A percentile compares a stretch with the other conserved stretches of the same genome.
Evolutionary conservation across 2,329 filamentous ascomycete genomes (phyloP).

Genomic region (Magnaporthales sp.): DNA sequence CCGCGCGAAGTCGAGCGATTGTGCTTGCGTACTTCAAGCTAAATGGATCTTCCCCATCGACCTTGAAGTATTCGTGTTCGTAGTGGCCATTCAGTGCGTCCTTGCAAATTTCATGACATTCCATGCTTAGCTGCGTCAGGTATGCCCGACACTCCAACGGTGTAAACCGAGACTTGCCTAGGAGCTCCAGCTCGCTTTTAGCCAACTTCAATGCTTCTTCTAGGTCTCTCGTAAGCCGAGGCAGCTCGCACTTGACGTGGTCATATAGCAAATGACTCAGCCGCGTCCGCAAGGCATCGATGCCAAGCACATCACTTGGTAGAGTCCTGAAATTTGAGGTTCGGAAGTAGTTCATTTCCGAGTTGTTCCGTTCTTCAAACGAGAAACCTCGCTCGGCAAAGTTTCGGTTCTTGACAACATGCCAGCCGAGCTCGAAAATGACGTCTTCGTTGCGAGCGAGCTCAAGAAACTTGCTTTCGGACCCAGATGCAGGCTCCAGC

Average conservation of each 20-base stretch:
- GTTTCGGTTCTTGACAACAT: constrained; percentile 38
- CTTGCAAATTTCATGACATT: constrained; percentile 1
- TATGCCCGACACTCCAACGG: neutral
- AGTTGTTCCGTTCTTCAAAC: constrained; percentile 24
- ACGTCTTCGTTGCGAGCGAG: constrained; percentile 37
- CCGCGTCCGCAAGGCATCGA: constrained; percentile 33
- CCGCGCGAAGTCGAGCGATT: neutral
- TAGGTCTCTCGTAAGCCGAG: constrained; percentile 34
- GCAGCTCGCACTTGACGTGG: constrained; percentile 37
- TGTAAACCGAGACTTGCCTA: constrained; percentile 17
- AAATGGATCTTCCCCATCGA: neutral
- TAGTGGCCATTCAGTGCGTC: neutral
- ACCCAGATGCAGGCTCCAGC: constrained; percentile 24
- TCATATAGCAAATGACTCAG: constrained; percentile 41
- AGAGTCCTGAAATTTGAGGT: constrained; percentile 28
- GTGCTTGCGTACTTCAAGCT: neutral
- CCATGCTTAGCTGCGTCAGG: neutral
- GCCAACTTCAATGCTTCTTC: constrained; percentile 24
- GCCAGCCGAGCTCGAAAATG: constrained; percentile 41
- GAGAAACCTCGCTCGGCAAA: constrained; percentile 22
- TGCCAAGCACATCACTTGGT: constrained; percentile 29
- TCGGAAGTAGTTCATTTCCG: constrained; percentile 35
- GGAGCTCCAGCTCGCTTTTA: constrained; percentile 26
- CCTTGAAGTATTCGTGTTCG: neutral
- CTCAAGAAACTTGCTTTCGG: constrained; percentile 27